Base-by-base conservation (phyloP, 768 basidiomycete genomes). In the Tephrocybe sp. region DNA sequence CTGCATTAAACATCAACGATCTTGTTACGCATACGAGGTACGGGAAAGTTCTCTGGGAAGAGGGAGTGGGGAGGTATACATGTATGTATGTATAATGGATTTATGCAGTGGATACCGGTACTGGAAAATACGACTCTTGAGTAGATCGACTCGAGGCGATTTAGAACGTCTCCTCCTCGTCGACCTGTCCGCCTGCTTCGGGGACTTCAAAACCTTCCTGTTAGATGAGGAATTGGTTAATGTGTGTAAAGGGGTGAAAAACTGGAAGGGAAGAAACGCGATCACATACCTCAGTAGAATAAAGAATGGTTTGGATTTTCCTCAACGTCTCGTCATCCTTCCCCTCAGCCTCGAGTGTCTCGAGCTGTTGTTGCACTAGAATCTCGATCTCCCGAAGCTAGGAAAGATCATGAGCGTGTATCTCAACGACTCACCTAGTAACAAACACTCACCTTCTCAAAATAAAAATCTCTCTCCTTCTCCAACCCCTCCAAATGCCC, bases 381-480 rank as follows among this genome's bases (percentile, higher is more conserved):
- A 98, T 89, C 70, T 99, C 97, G 60, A 99, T 98, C 52, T 96
- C 89, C 31, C 97, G 86, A 49, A 99, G 80, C 93, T 98, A 31
- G 20, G 35, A 12, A 14, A 30, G 6, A 33, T 32, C 14, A 52
- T 42, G 16, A 48, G 38, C 0, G 0, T 20, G 23, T 23, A 39
- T n/a, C n/a, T n/a, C n/a, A 34, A 26, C 32, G 16, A 34, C 19
- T 9, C 39, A 33, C 33, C 9, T 26, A 1, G 12, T 20, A 8
- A 35, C 8, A 1, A 6, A 30, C 23, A 60, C 77, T 41, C 59
- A 96, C 95, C 83, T 98, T 99, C 62, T 89, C 85, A 68, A 98
- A 99, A 71, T 99, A 99, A 69, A 99, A 98, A 67, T 98, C 95
- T 40, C 95, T 75, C 71, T 99, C 97, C 75, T 94, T 98, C 76